These are phyloP conservation scores for Yarrowia porcina DNA, from an alignment of 805 yeast genomes.

Conservation along the genomic window DNA sequence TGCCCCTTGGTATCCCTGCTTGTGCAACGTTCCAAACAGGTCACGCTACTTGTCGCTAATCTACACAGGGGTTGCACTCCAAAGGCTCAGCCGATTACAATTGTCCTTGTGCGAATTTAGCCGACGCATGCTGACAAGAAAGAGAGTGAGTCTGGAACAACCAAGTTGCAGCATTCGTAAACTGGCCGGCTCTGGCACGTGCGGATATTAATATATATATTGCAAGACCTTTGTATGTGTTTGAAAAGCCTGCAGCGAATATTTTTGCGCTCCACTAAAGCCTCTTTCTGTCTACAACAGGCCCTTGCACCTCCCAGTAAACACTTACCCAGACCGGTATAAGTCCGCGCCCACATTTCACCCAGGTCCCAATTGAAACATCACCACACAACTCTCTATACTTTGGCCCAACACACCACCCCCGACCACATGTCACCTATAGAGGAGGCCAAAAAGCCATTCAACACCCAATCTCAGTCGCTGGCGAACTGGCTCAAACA, in stretches of 20 bases:
- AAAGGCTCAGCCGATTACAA: background rate
- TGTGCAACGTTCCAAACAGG: background rate
- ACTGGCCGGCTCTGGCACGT: background rate
- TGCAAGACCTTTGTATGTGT: too few relatives aligned
- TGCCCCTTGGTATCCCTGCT: background rate
- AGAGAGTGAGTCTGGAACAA: background rate
- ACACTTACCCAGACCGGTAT: background rate
- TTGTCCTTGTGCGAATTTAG: background rate
- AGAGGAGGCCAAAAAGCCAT: slow-evolving; percentile 24
- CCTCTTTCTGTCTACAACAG: background rate
- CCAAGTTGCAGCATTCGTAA: background rate
- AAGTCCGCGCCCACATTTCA: slow-evolving; percentile 4
- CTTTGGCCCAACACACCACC: background rate
- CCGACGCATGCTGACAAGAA: background rate
- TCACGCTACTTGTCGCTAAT: background rate
- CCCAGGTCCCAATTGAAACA: background rate
- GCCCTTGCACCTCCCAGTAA: background rate
- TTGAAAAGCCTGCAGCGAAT: background rate
- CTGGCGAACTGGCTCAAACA: slow-evolving; percentile 25
- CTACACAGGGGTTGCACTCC: background rate
- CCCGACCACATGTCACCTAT: slow-evolving; percentile 16
- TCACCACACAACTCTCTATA: background rate
- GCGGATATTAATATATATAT: background rate
- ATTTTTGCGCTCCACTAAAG: background rate
- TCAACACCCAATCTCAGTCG: slow-evolving; percentile 21